phyloP scores from a whole-genome alignment of 441 rosid genomes.

The Kokia cookei region DNA sequence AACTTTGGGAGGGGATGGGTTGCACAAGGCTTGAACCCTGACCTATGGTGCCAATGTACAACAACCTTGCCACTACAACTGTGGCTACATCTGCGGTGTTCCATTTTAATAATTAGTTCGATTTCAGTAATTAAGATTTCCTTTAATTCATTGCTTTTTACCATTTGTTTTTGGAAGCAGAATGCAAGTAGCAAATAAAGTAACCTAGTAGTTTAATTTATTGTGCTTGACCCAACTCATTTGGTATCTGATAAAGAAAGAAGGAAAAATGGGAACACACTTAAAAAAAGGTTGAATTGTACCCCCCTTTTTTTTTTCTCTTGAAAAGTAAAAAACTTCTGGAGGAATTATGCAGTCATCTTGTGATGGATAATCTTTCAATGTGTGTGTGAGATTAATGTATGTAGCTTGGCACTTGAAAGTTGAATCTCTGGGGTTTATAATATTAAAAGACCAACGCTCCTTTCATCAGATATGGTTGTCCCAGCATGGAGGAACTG shows the following conservation, averaged over 20 bases:
- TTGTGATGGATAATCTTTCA: background rate
- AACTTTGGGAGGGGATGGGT: too few relatives aligned
- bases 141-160: background rate
- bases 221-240: background rate
- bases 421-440: background rate
- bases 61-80: too few relatives aligned
- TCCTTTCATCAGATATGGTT: slow-evolving; percentile 55
- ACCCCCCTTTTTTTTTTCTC: background rate
- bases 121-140: background rate
- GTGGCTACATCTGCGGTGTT: background rate
- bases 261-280: background rate
- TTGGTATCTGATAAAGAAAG: slow-evolving; percentile 1
- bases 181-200: background rate
- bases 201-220: background rate
- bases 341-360: background rate
- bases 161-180: background rate
- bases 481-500: slow-evolving; percentile 84
- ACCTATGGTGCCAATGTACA: too few relatives aligned
- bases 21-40: too few relatives aligned
- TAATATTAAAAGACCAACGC: background rate
- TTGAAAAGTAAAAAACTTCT: background rate
- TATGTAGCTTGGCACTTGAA: background rate
- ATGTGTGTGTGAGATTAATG: background rate
- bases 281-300: background rate
- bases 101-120: background rate